Evolutionary conservation across 108 stramenopile genomes (phyloP).

Genomic region (Nannochloropsis oceanica): DNA sequence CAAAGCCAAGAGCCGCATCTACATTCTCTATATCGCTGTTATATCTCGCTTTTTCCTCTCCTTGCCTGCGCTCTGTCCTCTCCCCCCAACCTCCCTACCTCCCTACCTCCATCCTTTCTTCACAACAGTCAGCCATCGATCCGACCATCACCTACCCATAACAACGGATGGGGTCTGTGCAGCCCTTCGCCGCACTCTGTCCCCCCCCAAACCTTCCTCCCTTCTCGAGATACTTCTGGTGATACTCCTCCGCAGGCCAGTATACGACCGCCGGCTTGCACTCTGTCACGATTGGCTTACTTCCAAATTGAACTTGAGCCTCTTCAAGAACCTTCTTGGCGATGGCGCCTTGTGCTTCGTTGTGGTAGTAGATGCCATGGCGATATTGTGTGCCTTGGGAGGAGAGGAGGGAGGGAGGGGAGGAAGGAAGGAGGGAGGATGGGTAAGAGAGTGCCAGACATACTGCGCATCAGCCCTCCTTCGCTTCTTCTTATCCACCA

Average conservation of each 20-base stretch:
- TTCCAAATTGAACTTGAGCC: slow-evolving; percentile 9
- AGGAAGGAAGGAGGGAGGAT: no score
- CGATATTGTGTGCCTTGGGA: not conserved
- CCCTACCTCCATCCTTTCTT: not conserved
- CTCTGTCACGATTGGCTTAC: slow-evolving; percentile 49
- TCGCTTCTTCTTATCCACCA: no score
- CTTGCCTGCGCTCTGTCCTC: no score
- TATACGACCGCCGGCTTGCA: slow-evolving; percentile 42
- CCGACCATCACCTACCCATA: slow-evolving; percentile 4
- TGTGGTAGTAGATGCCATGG: slow-evolving; percentile 17
- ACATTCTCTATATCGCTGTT: no score
- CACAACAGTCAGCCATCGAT: not conserved
- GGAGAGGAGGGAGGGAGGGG: no score
- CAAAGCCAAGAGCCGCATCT: no score
- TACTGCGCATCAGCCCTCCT: no score
- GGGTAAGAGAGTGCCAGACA: no score
- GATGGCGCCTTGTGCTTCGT: slow-evolving; percentile 1
- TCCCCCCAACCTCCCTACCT: not conserved
- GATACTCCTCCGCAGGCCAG: slow-evolving; percentile 70
- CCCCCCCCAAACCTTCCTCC: slow-evolving; percentile 46
- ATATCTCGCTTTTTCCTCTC: no score
- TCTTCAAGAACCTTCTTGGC: not conserved
- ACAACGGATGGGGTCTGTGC: slow-evolving; percentile 51
- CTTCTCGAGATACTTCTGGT: slow-evolving; percentile 65
- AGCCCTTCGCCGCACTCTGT: slow-evolving; percentile 55